Evolutionary conservation across 805 yeast species (phyloP).

Genomic region (Candida maris): DNA sequence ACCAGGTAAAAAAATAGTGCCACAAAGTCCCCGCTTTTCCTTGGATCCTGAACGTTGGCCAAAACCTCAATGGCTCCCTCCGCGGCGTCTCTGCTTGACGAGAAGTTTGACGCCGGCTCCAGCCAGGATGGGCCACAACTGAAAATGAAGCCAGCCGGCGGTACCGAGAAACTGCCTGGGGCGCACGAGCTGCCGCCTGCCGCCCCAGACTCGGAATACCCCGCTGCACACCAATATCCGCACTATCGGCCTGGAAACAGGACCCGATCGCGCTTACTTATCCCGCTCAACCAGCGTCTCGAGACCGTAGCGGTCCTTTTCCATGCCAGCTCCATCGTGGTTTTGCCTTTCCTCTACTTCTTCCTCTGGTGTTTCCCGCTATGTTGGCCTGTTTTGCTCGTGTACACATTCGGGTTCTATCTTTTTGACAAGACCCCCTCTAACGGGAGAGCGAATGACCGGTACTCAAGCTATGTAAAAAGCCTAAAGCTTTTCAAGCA

Average conservation of each 20-base stretch:
- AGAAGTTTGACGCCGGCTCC: no score
- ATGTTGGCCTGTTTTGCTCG: slow-evolving; percentile 60
- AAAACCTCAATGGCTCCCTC: no score
- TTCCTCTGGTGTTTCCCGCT: slow-evolving; percentile 46
- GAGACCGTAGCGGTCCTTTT: slow-evolving; percentile 68
- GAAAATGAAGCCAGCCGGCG: no score
- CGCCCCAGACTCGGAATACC: no score
- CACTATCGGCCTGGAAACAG: slow-evolving; percentile 26
- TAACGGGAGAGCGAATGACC: slow-evolving; percentile 62
- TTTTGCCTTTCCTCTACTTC: slow-evolving; percentile 52
- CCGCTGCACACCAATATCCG: no score
- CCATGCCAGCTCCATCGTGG: slow-evolving; percentile 71
- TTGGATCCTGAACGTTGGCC: no score
- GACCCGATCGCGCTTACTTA: slow-evolving; percentile 51
- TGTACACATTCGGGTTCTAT: slow-evolving; percentile 61
- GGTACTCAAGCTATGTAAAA: slow-evolving; percentile 57
- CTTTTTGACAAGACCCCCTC: slow-evolving; percentile 62
- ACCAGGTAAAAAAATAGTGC: no score
- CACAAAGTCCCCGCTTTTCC: no score
- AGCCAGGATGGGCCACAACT: no score
- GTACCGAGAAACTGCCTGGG: no score
- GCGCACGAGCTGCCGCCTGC: no score
- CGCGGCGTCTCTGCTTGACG: no score
- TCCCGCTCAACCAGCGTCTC: slow-evolving; percentile 54
- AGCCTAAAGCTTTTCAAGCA: slow-evolving; percentile 59